Evolutionary conservation across 2,329 filamentous ascomycete genomes (phyloP).

Genomic region (Cercospora sp.): DNA sequence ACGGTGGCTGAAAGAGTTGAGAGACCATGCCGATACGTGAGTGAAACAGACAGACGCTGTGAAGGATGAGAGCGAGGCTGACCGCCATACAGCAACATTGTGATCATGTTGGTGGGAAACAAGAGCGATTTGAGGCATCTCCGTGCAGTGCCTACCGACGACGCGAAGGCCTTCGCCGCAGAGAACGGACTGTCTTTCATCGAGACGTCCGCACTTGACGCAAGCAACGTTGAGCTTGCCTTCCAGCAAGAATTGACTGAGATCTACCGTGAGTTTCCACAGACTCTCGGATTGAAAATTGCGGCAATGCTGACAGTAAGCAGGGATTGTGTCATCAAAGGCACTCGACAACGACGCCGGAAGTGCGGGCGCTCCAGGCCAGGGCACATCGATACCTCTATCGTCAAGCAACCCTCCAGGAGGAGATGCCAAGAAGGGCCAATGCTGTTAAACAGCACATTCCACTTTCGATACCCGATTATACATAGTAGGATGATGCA

Average conservation of each 20-base stretch:
- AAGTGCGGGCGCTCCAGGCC: conserved; percentile 51
- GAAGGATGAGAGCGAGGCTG: not conserved
- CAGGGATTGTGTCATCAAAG: conserved; percentile 91
- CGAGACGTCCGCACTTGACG: conserved; percentile 96
- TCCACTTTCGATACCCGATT: conserved; percentile 14
- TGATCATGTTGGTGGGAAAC: conserved; percentile 99
- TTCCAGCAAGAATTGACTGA: conserved; percentile 96
- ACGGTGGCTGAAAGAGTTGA: conserved; percentile 97
- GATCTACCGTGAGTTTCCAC: conserved; percentile 68
- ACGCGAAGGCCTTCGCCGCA: conserved; percentile 98
- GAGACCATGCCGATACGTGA: conserved; percentile 87
- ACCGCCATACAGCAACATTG: conserved; percentile 81
- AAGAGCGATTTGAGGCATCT: conserved; percentile 99
- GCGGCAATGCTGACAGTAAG: not conserved
- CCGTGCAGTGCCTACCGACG: conserved; percentile 93
- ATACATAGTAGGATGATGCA: conserved; percentile 14
- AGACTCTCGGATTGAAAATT: not conserved
- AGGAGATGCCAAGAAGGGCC: conserved; percentile 74
- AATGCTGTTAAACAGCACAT: conserved; percentile 61
- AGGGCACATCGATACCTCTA: conserved; percentile 76
- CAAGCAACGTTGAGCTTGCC: conserved; percentile 91
- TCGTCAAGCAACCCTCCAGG: conserved; percentile 85
- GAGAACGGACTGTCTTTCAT: conserved; percentile 65
- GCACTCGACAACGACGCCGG: conserved; percentile 72
- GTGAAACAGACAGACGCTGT: conserved; percentile 63